Evolutionary conservation across 306 rosid genomes (phyloP), one percentile per base, ranked within the genome.

Genomic region (Crotalaria pallida): DNA sequence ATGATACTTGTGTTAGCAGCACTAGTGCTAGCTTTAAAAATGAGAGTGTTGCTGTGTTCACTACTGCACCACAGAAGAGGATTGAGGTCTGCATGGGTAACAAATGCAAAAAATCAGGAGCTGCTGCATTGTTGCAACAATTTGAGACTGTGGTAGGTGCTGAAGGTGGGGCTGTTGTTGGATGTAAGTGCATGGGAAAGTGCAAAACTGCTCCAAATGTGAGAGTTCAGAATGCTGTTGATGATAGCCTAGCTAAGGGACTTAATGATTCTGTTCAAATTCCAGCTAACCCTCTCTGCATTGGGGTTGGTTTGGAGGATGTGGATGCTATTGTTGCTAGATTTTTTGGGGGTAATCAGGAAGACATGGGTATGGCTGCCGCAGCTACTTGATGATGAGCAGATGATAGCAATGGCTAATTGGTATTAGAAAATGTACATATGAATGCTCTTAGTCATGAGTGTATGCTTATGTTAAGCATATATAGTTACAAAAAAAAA

Each of bases 1-100:
- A 48, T 58, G 67, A 69, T 74, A 50, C 73, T 24, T 65, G 50
- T 62, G 51, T 33, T 31, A 44, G 77, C 65, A 50, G 71, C 38
- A 26, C 49, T 17, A 58, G 60, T 17, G 31, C 51, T 71, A 60
- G 58, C 44, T 23, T 45, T 23, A 72, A 73, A n/a, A 67, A 49
- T 17, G 76, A 19, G 19, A 18, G 36, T 31, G 6, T 22, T 51
- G 40, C 40, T 67, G 33, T 49, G 4, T 73, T 38, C 49, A 27
- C 43, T 23, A 72, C 64, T 59, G 52, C 59, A 9, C 45, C 86
- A 4, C 62, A 69, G 9, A 77, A 77, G 67, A 87, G 76, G 85
- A 78, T 95, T 78, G 97, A 95, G 77, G 97, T 95, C 2, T 95
- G 99, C 65, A 84, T 95, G 97, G 99, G 99, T 0, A 81, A 78